Base-by-base conservation (phyloP, 2,329 filamentous ascomycete species). In the Dichotomopilus funicola region DNA sequence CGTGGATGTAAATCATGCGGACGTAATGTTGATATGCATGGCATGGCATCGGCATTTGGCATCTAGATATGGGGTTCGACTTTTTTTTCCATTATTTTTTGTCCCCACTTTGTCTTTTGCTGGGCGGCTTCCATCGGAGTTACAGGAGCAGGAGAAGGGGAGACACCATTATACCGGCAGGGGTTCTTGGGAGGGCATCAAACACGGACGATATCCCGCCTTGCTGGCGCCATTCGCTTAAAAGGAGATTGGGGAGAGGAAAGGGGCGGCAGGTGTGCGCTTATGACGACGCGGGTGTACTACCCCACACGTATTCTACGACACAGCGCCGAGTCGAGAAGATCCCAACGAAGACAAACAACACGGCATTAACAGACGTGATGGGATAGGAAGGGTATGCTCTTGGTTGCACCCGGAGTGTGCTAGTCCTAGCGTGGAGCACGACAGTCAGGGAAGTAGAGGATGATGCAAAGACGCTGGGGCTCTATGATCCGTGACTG, bases 21-120 rank as follows among this genome's bases (percentile, higher is more conserved):
- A 70, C 69, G 72, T 73, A 69, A 73, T 73, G 72, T 76, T 75
- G 72, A 73, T 73, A 74, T 73, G 72, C 67, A 73, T 73, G 68
- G 68, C 71, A 74, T 69, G 71, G 73, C 71, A 75, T 74, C 64
- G 72, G 72, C 70, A 74, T 73, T 72, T 72, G 69, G 71, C 71
- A 73, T 74, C 69, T 75, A 75, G 72, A 75, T 70, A 67, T 68
- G 67, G 68, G 70, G 64, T 59, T 65, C 55, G 54, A 61, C 53
- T 62, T 62, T 61, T 55, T 56, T 56, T 62, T 58, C 12, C 37
- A 57, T 58, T 37, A 59, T 61, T 64, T 62, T 67, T 70, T 71
- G n/a, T 42, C 52, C 36, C 40, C 34, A 52, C 42, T 57, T 54
- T 27, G 27, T 50, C 40, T 49, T 41, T 41, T 41, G 36, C 27